phyloP scores from a whole-genome alignment of 2,329 filamentous ascomycete species.

The Paracorniculantispora psalliotae region DNA sequence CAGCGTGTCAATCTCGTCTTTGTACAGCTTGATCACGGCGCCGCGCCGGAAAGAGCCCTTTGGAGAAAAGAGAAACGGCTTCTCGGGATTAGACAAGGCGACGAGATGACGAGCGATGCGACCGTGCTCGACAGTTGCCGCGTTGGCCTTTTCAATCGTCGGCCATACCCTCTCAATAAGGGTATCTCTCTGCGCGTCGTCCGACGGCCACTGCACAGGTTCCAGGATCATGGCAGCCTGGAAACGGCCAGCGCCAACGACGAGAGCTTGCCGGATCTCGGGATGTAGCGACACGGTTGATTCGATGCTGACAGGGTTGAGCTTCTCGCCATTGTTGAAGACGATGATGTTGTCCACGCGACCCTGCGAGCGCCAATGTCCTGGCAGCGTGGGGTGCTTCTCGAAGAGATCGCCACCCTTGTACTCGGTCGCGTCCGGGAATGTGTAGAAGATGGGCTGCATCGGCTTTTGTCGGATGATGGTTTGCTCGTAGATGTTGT shows the following conservation, averaged over 20 bases:
- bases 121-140: constrained; percentile 40
- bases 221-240: constrained; percentile 46
- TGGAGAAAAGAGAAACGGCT: constrained; percentile 38
- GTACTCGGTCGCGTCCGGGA: constrained; percentile 31
- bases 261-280: constrained; percentile 35
- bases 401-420: constrained; percentile 36
- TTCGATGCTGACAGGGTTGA: constrained; percentile 43
- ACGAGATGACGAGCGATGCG: constrained; percentile 38
- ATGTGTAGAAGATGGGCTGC: constrained; percentile 33
- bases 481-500: constrained; percentile 34
- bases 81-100: constrained; percentile 32
- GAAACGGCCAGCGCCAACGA: constrained; percentile 42
- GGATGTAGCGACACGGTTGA: constrained; percentile 33
- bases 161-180: constrained; percentile 42
- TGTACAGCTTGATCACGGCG: constrained; percentile 35
- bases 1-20: constrained; percentile 37
- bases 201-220: constrained; percentile 27
- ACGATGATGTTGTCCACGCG: constrained; percentile 42
- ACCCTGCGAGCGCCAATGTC: constrained; percentile 26
- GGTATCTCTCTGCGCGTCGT: constrained; percentile 17
- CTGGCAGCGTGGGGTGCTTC: constrained; percentile 32
- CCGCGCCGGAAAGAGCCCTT: constrained; percentile 44
- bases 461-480: constrained; percentile 30
- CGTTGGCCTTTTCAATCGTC: constrained; percentile 37
- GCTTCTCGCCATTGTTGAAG: constrained; percentile 46